phyloP scores from a whole-genome alignment of 306 rosid species.

The Fagus crenata region DNA sequence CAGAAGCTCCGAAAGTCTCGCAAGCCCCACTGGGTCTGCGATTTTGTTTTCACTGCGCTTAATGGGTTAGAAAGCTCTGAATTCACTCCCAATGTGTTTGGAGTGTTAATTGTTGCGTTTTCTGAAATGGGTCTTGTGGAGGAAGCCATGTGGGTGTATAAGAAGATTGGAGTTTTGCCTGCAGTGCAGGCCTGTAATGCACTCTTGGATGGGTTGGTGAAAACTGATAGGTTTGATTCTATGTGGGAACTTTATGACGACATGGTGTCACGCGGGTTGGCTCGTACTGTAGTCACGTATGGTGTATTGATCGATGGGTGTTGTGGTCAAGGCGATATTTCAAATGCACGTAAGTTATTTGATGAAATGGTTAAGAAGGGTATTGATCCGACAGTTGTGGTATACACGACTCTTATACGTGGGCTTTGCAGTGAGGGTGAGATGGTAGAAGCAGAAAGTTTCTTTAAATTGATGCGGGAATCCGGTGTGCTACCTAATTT shows the following conservation, averaged over 20 bases:
- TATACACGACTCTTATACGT: slow-evolving; percentile 52
- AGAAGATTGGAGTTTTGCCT: slow-evolving; percentile 32
- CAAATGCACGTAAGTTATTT: slow-evolving; percentile 42
- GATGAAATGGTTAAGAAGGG: slow-evolving; percentile 59
- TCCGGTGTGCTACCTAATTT: slow-evolving; percentile 50
- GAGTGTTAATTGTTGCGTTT: slow-evolving; percentile 41
- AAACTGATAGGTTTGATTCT: slow-evolving; percentile 39
- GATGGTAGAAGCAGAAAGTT: slow-evolving; percentile 53
- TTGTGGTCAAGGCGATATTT: slow-evolving; percentile 39
- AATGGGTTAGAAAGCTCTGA: slow-evolving; percentile 26
- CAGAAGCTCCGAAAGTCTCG: slow-evolving; percentile 37
- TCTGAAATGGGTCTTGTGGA: slow-evolving; percentile 51
- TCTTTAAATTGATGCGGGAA: slow-evolving; percentile 48
- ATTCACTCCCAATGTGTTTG: slow-evolving; percentile 42
- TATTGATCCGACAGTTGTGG: slow-evolving; percentile 47
- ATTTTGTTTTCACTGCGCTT: slow-evolving; percentile 45
- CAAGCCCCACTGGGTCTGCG: slow-evolving; percentile 35
- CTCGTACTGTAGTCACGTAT: slow-evolving; percentile 52
- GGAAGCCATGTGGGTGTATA: slow-evolving; percentile 58
- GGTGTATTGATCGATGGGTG: slow-evolving; percentile 55
- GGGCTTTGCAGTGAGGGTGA: slow-evolving; percentile 46
- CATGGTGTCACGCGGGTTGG: slow-evolving; percentile 51
- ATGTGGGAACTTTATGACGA: slow-evolving; percentile 46
- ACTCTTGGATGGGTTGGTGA: slow-evolving; percentile 56
- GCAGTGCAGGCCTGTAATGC: slow-evolving; percentile 53